Conservation (phyloP, 1,139 yeast genomes). For the Wickerhamomyces sp. region DNA sequence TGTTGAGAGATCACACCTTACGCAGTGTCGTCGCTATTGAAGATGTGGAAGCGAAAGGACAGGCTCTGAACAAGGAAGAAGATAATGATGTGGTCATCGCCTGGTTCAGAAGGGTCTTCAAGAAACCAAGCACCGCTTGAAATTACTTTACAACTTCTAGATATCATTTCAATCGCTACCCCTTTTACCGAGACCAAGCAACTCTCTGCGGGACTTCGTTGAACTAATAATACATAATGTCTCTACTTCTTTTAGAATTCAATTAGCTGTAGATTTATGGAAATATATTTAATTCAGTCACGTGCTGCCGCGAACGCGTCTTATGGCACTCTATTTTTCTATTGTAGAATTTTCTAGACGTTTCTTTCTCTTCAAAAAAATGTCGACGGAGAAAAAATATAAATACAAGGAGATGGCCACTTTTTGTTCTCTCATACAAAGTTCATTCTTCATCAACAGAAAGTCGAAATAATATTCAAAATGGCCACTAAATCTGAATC, state of each 20-base stretch:
- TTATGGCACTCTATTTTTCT: no score
- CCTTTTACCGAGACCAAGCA: no score
- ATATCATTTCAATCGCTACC: background rate
- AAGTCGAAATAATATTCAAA: constrained; percentile 3
- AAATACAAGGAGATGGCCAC: background rate
- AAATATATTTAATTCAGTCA: background rate
- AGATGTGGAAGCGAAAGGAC: constrained; percentile 10
- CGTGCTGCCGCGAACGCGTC: background rate
- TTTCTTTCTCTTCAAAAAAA: background rate
- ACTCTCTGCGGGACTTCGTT: no score
- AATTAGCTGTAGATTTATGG: no score
- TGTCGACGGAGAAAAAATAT: constrained; percentile 1
- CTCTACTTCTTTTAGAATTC: no score
- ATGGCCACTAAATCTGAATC: constrained; percentile 69
- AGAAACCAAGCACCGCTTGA: background rate
- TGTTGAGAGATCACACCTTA: constrained; percentile 48
- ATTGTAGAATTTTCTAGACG: constrained; percentile 1
- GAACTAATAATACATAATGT: no score
- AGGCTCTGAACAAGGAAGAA: constrained; percentile 1
- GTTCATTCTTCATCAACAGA: background rate
- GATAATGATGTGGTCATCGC: constrained; percentile 3
- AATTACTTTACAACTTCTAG: no score
- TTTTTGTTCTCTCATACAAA: background rate
- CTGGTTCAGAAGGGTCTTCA: constrained; percentile 1
- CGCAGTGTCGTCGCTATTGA: constrained; percentile 22